Base-by-base conservation (phyloP, 73 alveolate species). In the Uronychia setigera region DNA sequence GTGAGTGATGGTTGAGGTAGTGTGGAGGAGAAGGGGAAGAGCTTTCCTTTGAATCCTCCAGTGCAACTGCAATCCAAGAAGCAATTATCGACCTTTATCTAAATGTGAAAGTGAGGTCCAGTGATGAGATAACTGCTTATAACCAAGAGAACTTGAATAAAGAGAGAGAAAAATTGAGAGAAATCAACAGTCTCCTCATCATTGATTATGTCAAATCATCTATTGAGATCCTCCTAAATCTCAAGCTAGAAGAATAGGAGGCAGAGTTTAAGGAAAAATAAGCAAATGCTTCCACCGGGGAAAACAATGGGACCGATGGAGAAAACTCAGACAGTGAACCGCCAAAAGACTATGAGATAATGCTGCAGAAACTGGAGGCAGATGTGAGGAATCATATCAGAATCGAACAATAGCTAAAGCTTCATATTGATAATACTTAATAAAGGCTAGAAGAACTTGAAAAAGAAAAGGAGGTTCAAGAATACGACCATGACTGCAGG, bases 81-180 rank as follows among this genome's bases (percentile, higher is more conserved):
- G 84, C 84, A 11, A 74, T 78, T 29, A 35, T 78, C 33, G 84
- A 78, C 76, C 76, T 78, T 5, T 78, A 78, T 76, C 76, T 78
- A 1, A 78, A 78, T 33, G 84, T 78, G 5, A 78, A 78, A 78
- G 84, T 78, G 33, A 25, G 84, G 14, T 78, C 84, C 28, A 78
- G 84, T 35, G 84, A 78, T 14, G 84, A 80, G 30, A 80, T 80
- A 1, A 58, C 35, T 26, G 46, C 34, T 77, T 80, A 80, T 29
- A 58, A 80, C 28, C 35, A 76, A 1, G 86, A 80, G 32, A 33
- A 46, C 34, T 33, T 80, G 86, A 14, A n/a, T 5, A 76, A 35
- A 35, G 86, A 80, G 79, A 80, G 58, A 32, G 35, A 31, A 33
- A 76, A 80, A 32, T 59, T 80, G n/a, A n/a, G 58, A 26, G 79